phyloP scores from a whole-genome alignment of 805 yeast species.

The Candida wancherniae region DNA sequence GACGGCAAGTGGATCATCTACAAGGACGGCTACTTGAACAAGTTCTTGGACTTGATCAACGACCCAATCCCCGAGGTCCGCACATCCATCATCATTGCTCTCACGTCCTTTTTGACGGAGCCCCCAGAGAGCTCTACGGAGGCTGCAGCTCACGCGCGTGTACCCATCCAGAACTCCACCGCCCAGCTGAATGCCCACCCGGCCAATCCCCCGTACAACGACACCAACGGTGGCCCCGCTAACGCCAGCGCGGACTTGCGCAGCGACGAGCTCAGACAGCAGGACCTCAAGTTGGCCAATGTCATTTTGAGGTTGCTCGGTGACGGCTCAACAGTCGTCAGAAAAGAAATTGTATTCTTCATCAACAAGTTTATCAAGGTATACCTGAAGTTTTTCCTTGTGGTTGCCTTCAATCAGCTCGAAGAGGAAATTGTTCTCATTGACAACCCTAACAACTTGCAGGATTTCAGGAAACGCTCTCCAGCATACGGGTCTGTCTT shows the following conservation, averaged over 20 bases:
- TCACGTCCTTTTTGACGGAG: slow-evolving; percentile 62
- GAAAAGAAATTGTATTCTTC: slow-evolving; percentile 78
- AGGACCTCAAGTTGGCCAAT: slow-evolving; percentile 66
- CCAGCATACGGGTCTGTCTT: slow-evolving; percentile 87
- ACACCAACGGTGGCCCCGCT: slow-evolving; percentile 5
- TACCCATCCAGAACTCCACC: slow-evolving; percentile 10
- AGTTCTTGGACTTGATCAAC: slow-evolving; percentile 52
- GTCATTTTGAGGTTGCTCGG: slow-evolving; percentile 63
- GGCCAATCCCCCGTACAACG: slow-evolving; percentile 4
- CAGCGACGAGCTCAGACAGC: slow-evolving; percentile 51
- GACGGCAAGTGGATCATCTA: slow-evolving; percentile 71
- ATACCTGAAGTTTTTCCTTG: slow-evolving; percentile 70
- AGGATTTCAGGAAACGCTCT: slow-evolving; percentile 58
- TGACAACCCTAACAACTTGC: slow-evolving; percentile 57
- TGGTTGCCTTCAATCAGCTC: slow-evolving; percentile 79
- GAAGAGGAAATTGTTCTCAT: slow-evolving; percentile 71
- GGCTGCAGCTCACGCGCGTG: slow-evolving; percentile 14
- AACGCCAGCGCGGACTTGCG: slow-evolving; percentile 27
- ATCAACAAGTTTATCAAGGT: slow-evolving; percentile 69
- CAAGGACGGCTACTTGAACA: slow-evolving; percentile 57
- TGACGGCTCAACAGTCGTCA: slow-evolving; percentile 86
- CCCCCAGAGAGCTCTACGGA: slow-evolving; percentile 23
- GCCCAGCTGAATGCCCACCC: slow-evolving; percentile 14
- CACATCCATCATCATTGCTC: slow-evolving; percentile 71
- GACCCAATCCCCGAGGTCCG: slow-evolving; percentile 97